Conservation (phyloP, 495 filamentous ascomycete species). For the Thermochaetoides thermophila region DNA sequence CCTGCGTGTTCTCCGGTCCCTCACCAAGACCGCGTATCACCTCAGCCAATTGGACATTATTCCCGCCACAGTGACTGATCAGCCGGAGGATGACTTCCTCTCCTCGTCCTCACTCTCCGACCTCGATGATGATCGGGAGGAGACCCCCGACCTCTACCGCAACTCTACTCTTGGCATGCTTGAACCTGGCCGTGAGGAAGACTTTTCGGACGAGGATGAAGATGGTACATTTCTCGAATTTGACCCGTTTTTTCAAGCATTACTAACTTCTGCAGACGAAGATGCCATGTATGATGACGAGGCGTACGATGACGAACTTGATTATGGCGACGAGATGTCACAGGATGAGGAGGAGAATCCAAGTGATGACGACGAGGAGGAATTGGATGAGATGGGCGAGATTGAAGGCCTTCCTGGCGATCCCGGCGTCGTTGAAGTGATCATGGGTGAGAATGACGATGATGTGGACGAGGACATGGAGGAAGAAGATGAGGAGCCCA, state of each 20-base stretch:
- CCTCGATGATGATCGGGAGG: slow-evolving; percentile 75
- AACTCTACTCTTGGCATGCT: slow-evolving; percentile 94
- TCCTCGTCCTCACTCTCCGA: slow-evolving; percentile 84
- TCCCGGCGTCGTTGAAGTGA: slow-evolving; percentile 61
- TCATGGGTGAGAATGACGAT: slow-evolving; percentile 62
- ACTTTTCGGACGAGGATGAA: slow-evolving; percentile 52
- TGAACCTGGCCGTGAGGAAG: slow-evolving; percentile 67
- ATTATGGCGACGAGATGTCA: slow-evolving; percentile 68
- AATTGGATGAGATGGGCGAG: slow-evolving; percentile 57
- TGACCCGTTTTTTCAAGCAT: too few relatives aligned
- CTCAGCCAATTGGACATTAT: slow-evolving; percentile 70
- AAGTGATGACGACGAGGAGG: slow-evolving; percentile 83
- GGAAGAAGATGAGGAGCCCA: slow-evolving; percentile 52
- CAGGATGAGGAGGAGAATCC: slow-evolving; percentile 76
- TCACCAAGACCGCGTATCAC: slow-evolving; percentile 74
- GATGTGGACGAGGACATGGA: slow-evolving; percentile 50
- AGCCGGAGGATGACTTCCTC: slow-evolving; percentile 75
- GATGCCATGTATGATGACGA: slow-evolving; percentile 78
- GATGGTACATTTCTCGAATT: slow-evolving; percentile 32
- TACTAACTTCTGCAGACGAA: slow-evolving; percentile 30
- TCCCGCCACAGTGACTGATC: slow-evolving; percentile 45
- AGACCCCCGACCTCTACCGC: slow-evolving; percentile 92
- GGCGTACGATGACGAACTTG: slow-evolving; percentile 73
- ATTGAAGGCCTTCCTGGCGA: slow-evolving; percentile 79
- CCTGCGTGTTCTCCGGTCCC: slow-evolving; percentile 67